Evolutionary conservation across 2,329 filamentous ascomycete species (phyloP), one percentile per base, ranked within the genome.

Genomic region (Drechslerella stenobrocha): DNA sequence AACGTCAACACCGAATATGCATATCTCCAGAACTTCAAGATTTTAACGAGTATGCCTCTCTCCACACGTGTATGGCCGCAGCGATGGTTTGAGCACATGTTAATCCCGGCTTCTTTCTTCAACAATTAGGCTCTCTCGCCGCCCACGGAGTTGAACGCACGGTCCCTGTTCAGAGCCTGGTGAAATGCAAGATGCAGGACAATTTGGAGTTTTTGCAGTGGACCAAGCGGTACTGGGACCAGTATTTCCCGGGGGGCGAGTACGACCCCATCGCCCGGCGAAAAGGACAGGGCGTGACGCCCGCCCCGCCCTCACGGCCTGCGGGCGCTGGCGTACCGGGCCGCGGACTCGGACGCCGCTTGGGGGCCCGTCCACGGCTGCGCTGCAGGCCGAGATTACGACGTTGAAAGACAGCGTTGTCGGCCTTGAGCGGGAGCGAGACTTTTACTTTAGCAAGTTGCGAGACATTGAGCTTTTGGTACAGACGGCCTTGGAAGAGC

Each of bases 131-230:
- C 77, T 82, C 83, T 71, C 97, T 97, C 76, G 82, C 85, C 70
- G 88, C 88, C 77, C 91, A 97, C 79, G 81, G 85, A 71, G 83
- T 98, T 80, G 91, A 97, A 74, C 90, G 90, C 76, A 87, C 88
- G 24, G 86, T 98, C 73, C 90, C 90, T 65, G 90, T 97, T 76
- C 85, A 96, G 77, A 81, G 83, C 63, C 85, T 98, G 66, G 84
- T 93, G 74, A 98, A 97, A 79, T 98, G 93, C 82, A 96, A 96
- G 82, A 98, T 98, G 92, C 93, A 98, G 82, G 93, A 98, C 78
- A 98, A 98, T 80, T 88, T 98, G 74, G 93, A 97, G 76, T 98
- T 98, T 77, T 82, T 98, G 69, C 93, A 98, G 80, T 98, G 90
- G 88, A 87, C 87, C 65, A 98, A 98, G 83, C 82, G 83, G 73